Percentiles rank a stretch among this genome's conserved stretches.
These are phyloP conservation scores for Lactarius vividus DNA, from an alignment of 768 basidiomycete species.

Conservation along the genomic window DNA sequence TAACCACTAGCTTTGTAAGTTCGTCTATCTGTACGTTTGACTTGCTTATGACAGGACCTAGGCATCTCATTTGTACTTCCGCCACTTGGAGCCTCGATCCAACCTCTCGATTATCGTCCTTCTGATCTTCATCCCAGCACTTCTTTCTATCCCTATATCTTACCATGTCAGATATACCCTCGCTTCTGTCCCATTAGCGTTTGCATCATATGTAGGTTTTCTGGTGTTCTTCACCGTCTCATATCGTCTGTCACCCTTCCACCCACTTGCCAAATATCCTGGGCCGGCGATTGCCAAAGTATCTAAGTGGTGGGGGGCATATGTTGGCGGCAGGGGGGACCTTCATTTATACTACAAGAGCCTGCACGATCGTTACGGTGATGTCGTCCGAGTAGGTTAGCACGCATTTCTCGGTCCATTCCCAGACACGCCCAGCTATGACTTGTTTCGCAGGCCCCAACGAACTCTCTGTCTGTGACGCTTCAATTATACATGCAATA, in stretches of 20 bases:
- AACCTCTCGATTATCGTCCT: not conserved
- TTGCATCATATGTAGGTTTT: not conserved
- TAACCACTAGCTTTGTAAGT: slow-evolving; percentile 12
- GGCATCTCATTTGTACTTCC: slow-evolving; percentile 12
- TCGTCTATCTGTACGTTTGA: too few relatives aligned
- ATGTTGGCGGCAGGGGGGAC: slow-evolving; percentile 39
- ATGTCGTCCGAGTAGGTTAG: slow-evolving; percentile 40
- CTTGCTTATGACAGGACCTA: not conserved
- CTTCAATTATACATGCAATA: slow-evolving; percentile 7
- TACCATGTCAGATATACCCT: not conserved
- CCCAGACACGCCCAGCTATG: not conserved
- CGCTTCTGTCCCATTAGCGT: slow-evolving; percentile 8
- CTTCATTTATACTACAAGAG: slow-evolving; percentile 32
- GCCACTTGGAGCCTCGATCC: slow-evolving; percentile 12
- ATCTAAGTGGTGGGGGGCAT: slow-evolving; percentile 41
- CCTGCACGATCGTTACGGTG: slow-evolving; percentile 38
- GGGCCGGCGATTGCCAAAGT: slow-evolving; percentile 46
- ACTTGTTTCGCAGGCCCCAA: slow-evolving; percentile 10
- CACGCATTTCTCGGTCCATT: not conserved
- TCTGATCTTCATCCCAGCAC: slow-evolving; percentile 6
- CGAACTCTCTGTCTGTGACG: slow-evolving; percentile 13
- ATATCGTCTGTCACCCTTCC: slow-evolving; percentile 53
- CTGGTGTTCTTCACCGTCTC: slow-evolving; percentile 23
- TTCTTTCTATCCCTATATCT: slow-evolving; percentile 13
- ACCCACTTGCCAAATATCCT: slow-evolving; percentile 50